phyloP scores from a whole-genome alignment of 176 grass and related monocot genomes.

The Microstegium vimineum region DNA sequence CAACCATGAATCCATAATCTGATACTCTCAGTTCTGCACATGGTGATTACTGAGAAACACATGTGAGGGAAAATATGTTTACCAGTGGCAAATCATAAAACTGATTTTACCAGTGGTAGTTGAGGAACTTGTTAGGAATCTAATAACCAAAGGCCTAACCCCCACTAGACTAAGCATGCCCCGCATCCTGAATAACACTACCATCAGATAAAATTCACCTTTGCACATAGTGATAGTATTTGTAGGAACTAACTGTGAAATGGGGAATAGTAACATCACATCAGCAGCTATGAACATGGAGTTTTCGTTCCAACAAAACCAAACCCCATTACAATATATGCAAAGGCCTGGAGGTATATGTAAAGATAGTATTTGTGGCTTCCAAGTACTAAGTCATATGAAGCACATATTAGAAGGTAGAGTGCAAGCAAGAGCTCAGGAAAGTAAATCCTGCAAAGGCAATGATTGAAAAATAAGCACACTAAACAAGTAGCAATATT shows the following conservation, averaged over 20 bases:
- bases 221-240: not conserved
- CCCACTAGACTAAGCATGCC: not conserved
- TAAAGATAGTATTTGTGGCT: slow-evolving; percentile 67
- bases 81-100: slow-evolving; percentile 4
- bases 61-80: not conserved
- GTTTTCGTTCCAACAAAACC: slow-evolving; percentile 59
- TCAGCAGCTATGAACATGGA: slow-evolving; percentile 29
- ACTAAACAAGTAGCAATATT: not conserved
- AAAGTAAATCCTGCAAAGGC: slow-evolving; percentile 62
- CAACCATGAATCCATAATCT: not conserved
- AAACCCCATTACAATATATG: slow-evolving; percentile 69
- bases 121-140: not conserved
- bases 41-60: not conserved
- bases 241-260: not conserved
- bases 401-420: slow-evolving; percentile 69
- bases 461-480: slow-evolving; percentile 11
- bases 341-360: slow-evolving; percentile 81
- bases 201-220: not conserved
- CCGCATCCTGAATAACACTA: not conserved
- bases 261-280: not conserved
- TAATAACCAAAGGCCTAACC: not conserved
- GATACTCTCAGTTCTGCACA: not conserved
- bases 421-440: slow-evolving; percentile 65
- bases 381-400: slow-evolving; percentile 63
- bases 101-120: not conserved